Conservation (phyloP, 129 eudicot genomes). For the Flaveria linearis region DNA sequence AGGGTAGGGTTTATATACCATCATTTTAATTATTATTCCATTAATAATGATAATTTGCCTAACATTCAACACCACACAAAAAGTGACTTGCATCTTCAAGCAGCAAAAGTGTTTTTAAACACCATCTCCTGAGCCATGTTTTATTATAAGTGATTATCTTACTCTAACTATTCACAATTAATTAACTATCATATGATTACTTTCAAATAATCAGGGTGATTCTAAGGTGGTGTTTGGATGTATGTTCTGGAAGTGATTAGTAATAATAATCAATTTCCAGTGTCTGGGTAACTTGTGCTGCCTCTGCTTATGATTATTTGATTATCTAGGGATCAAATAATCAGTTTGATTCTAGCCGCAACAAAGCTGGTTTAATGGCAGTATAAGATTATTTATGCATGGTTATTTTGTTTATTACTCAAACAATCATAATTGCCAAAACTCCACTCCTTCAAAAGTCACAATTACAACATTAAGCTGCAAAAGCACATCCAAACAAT, state of each 20-base stretch:
- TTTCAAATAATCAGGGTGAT: not conserved
- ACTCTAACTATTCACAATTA: not conserved
- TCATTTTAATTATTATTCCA: not conserved
- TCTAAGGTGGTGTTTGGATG: slow-evolving; percentile 2
- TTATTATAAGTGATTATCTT: not conserved
- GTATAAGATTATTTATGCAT: not conserved
- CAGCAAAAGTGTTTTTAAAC: not conserved
- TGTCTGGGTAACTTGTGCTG: not conserved
- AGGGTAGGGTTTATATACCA: not conserved
- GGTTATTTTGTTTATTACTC: not conserved
- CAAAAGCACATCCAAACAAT: slow-evolving; percentile 9
- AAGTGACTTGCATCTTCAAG: slow-evolving; percentile 7
- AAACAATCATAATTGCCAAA: not conserved
- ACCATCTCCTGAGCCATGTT: not conserved
- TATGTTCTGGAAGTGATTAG: not conserved
- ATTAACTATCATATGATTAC: not conserved
- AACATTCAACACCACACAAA: not conserved
- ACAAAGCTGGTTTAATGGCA: not conserved
- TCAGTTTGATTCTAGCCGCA: slow-evolving; percentile 6
- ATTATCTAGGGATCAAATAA: not conserved
- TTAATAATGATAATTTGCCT: not conserved
- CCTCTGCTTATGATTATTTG: not conserved
- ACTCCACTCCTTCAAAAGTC: not conserved
- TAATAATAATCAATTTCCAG: not conserved
- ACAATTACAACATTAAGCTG: not conserved